Evolutionary conservation across 1,139 yeast species (phyloP), one percentile per base, ranked within the genome.

Genomic region (Kodamaea sp.): DNA sequence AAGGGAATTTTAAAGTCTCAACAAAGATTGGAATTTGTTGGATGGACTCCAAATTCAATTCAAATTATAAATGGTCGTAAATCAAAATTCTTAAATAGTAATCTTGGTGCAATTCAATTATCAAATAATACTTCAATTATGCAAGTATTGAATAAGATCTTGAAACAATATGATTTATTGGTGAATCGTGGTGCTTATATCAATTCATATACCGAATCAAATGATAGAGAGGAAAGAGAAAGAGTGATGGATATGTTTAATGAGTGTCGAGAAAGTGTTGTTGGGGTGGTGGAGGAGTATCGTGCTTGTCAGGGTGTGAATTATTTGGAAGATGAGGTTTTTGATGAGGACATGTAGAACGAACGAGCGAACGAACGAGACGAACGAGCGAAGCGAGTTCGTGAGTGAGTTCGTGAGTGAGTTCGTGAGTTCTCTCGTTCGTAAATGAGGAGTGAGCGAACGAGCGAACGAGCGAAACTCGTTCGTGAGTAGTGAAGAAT

Each of bases 101-200:
- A 64, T n/a, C 72, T 79, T 5, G 76, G 81, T 40, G 97, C 96
- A 1, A 67, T 87, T 44, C 86, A 84, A 78, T 65, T 89, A 27
- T 77, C 94, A 4, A 89, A 89, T 57, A 80, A 85, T 38, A 81
- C 96, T 0, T 79, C 89, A 1, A 79, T 88, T 10, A 68, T 79
- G 2, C 73, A 79, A 24, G 69, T 88, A 12, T 73, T 92, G 45
- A 73, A 77, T 31, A 79, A 83, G 48, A 79, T 86, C 0, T 70
- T 88, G 27, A 76, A 73, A 43, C 94, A 90, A 49, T 92, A 82
- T 58, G 96, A 92, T 51, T 74, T 81, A 38, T 73, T 92, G 36
- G 87, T 86, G 49, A 79, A 79, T 41, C 73, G 95, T 43, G 81
- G 80, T 40, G 98, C 98, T 0, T 92, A 90, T 55, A 65, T 92